phyloP scores from a whole-genome alignment of 2,329 filamentous ascomycete genomes.

The Endoconidiophora laricicola region DNA sequence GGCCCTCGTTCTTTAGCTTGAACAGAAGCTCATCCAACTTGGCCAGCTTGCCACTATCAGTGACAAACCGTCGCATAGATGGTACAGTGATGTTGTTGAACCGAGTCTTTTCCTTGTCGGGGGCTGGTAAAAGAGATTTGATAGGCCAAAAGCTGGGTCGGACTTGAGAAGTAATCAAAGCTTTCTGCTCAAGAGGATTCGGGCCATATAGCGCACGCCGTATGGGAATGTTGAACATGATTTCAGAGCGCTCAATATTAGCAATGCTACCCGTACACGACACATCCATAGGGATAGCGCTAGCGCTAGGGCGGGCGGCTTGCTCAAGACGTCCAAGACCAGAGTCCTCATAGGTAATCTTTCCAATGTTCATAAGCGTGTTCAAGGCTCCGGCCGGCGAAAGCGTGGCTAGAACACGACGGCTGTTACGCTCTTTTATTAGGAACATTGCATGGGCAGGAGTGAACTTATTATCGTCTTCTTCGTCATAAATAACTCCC shows the following conservation, averaged over 20 bases:
- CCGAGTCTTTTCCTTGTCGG: slow-evolving; percentile 63
- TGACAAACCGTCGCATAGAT: slow-evolving; percentile 94
- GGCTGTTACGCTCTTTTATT: slow-evolving; percentile 54
- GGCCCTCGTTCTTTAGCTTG: slow-evolving; percentile 77
- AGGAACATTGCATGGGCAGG: slow-evolving; percentile 69
- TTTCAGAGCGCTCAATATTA: slow-evolving; percentile 33
- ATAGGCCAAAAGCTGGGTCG: slow-evolving; percentile 48
- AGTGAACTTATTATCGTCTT: slow-evolving; percentile 44
- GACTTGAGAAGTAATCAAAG: slow-evolving; percentile 57
- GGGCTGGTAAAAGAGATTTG: slow-evolving; percentile 52
- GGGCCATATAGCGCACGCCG: slow-evolving; percentile 61
- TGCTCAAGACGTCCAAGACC: slow-evolving; percentile 68
- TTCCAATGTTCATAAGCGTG: slow-evolving; percentile 65
- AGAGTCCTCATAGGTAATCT: slow-evolving; percentile 44
- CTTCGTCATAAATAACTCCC: slow-evolving; percentile 54
- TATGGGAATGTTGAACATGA: slow-evolving; percentile 58
- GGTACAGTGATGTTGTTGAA: slow-evolving; percentile 88
- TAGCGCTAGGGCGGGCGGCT: slow-evolving; percentile 59
- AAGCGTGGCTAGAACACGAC: slow-evolving; percentile 49
- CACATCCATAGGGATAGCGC: slow-evolving; percentile 74
- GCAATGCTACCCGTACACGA: slow-evolving; percentile 52
- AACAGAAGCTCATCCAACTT: slow-evolving; percentile 76
- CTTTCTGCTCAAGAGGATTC: slow-evolving; percentile 47
- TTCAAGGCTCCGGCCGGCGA: slow-evolving; percentile 56
- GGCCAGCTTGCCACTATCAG: slow-evolving; percentile 89